Base-by-base conservation (phyloP, 495 filamentous ascomycete genomes). In the Acidiella bohemica region DNA sequence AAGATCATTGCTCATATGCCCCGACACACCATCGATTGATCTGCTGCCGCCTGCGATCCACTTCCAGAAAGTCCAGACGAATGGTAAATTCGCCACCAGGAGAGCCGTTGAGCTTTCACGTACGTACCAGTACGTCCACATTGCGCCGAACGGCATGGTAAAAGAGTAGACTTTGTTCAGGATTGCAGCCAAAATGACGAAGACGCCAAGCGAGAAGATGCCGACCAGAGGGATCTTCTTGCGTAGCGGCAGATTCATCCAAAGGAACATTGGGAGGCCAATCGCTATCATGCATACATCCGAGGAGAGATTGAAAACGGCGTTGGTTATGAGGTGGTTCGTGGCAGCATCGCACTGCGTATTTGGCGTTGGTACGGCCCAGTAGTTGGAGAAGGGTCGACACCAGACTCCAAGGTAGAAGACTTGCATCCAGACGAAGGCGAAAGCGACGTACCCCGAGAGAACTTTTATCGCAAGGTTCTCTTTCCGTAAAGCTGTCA, bases 121-220 rank as follows among this genome's bases (percentile, higher is more conserved):
- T 16, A 69, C 65, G 50, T 81, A 80, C 76, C 77, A 81, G 34
- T 69, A 72, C 42, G 73, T 73, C 67, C 77, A 80, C 25, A 67
- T 59, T 25, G 64, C 59, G 3, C 63, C 67, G 40, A 70, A 67
- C 0, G 72, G 73, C 1, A 62, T 54, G 4, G 60, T 65, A 50
- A 81, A 78, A 31, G 69, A 75, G 60, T 78, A 80, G 46, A 70
- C 75, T 54, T 78, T 79, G 51, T 76, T 80, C 13, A 79, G 59
- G 33, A 75, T 62, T 1, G 73, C 70, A 14, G 70, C 70, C 18
- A 76, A 54, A 36, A 81, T 75, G 22, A 75, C 73, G 58, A 80
- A 79, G 17, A 75, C 52, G 19, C 76, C 77, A 10, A 80, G 59
- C 28, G 53, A 47, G 48, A 70, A 71, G 37, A 71, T 55, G 40